phyloP scores from a whole-genome alignment of 495 filamentous ascomycete species.

The Acidiella bohemica region DNA sequence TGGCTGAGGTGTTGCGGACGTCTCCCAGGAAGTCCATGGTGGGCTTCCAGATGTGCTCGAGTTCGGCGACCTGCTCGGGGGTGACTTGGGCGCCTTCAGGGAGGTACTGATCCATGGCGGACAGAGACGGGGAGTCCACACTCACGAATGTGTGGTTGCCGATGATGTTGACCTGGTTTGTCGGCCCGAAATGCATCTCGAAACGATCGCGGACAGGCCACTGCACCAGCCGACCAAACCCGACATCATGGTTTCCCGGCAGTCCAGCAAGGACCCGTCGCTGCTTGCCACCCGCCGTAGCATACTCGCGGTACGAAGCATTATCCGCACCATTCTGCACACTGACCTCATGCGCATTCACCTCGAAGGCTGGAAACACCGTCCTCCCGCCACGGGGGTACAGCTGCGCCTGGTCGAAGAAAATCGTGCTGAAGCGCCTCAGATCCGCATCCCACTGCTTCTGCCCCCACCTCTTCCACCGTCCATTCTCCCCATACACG shows the following conservation, averaged over 20 bases:
- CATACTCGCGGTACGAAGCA: slow-evolving; percentile 13
- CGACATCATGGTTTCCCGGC: slow-evolving; percentile 95
- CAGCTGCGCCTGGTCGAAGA: slow-evolving; percentile 16
- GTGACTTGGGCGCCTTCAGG: slow-evolving; percentile 26
- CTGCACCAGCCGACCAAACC: slow-evolving; percentile 76
- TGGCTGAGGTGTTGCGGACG: slow-evolving; percentile 36
- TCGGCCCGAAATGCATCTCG: slow-evolving; percentile 75
- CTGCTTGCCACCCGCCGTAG: slow-evolving; percentile 32
- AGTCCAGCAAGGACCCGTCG: slow-evolving; percentile 55
- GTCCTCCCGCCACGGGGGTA: slow-evolving; percentile 5
- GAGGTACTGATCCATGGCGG: slow-evolving; percentile 48
- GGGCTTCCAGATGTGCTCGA: slow-evolving; percentile 53
- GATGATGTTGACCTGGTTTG: slow-evolving; percentile 74
- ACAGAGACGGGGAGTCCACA: slow-evolving; percentile 75
- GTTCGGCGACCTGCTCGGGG: slow-evolving; percentile 22
- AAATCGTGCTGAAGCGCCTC: slow-evolving; percentile 16
- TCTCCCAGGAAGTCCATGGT: slow-evolving; percentile 61
- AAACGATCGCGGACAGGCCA: slow-evolving; percentile 66
- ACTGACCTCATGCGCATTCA: slow-evolving; percentile 5
- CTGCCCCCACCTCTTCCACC: slow-evolving; percentile 13
- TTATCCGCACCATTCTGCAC: slow-evolving; percentile 12
- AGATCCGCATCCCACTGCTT: slow-evolving; percentile 20
- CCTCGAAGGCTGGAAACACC: slow-evolving; percentile 11
- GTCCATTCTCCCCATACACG: slow-evolving; percentile 12
- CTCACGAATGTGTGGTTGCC: slow-evolving; percentile 95